Evolutionary conservation across 331 rosid species (phyloP), one percentile per base, ranked within the genome.

Genomic region (Pyracantha coccinea): DNA sequence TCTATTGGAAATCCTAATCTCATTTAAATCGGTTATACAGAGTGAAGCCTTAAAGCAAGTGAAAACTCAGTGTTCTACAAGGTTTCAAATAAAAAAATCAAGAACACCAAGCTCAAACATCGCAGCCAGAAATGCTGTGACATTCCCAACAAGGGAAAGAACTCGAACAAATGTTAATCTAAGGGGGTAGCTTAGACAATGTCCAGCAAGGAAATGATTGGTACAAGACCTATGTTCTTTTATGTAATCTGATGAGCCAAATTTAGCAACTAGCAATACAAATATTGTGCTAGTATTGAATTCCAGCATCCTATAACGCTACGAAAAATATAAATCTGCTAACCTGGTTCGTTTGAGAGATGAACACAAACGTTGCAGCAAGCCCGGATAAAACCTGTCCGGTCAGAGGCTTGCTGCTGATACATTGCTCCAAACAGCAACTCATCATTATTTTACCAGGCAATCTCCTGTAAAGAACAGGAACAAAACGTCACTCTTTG

Each of bases 341-440:
- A 58, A 91, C 98, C 98, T 86, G 97, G 80, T 88, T 78, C 35
- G 73, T n/a, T 80, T 82, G 91, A 76, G 96, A 91, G 75, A 91
- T 21, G 72, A 87, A 75, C 67, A 94, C 75, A 76, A 94, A 65
- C 27, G 98, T 82, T 82, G 92, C 96, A 77, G 97, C 93, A 66
- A 94, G 68, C 16, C 88, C 90, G 54, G 97, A 80, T 20, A 94
- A 60, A 38, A 82, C 82, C 80, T 85, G 86, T 73, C 83, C 89
- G 69, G 89, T 82, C 85, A 89, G 76, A 62, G 85, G 74, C 81
- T 84, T 87, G 74, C 77, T 79, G 62, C 81, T 76, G 70, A 66
- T 10, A 69, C 82, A 79, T 73, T 78, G 76, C 83, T 87, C 87
- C 73, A 76, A 59, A 55, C 86, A 82, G 73, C 88, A 87, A 68